Conservation (phyloP, 345 rosid species). For the Durio zibethinus region DNA sequence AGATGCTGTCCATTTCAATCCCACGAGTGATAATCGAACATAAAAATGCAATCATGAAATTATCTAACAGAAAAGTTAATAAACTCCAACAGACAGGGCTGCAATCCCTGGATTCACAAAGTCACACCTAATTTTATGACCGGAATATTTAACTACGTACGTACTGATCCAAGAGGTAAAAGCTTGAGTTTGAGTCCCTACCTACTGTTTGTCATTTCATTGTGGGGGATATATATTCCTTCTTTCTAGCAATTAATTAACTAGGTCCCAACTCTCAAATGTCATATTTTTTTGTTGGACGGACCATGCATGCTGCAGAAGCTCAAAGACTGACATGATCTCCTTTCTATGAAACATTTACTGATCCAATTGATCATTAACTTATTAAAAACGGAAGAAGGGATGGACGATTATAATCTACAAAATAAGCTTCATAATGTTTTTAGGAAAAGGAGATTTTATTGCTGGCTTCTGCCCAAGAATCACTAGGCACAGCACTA, state of each 20-base stretch:
- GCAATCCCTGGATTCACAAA: no score
- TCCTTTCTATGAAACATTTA: slow-evolving; percentile 5
- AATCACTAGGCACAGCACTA: slow-evolving; percentile 13
- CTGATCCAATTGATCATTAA: slow-evolving; percentile 10
- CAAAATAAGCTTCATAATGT: not conserved
- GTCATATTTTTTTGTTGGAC: not conserved
- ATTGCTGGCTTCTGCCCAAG: slow-evolving; percentile 11
- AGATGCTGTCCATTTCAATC: no score
- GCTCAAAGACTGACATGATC: not conserved
- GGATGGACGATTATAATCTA: slow-evolving; percentile 18
- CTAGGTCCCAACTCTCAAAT: not conserved
- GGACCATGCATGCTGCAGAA: not conserved
- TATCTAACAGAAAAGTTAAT: no score
- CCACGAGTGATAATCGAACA: no score
- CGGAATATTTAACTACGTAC: no score
- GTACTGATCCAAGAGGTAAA: no score
- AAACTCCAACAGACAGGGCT: no score
- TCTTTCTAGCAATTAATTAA: no score
- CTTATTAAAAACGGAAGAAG: slow-evolving; percentile 11
- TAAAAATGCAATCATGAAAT: no score
- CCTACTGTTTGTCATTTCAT: not conserved
- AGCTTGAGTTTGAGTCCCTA: not conserved
- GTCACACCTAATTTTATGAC: no score
- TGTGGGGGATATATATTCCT: not conserved
- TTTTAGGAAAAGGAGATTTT: not conserved